Base-by-base conservation (phyloP, 306 rosid species). In the Oemleria cerasiformis region DNA sequence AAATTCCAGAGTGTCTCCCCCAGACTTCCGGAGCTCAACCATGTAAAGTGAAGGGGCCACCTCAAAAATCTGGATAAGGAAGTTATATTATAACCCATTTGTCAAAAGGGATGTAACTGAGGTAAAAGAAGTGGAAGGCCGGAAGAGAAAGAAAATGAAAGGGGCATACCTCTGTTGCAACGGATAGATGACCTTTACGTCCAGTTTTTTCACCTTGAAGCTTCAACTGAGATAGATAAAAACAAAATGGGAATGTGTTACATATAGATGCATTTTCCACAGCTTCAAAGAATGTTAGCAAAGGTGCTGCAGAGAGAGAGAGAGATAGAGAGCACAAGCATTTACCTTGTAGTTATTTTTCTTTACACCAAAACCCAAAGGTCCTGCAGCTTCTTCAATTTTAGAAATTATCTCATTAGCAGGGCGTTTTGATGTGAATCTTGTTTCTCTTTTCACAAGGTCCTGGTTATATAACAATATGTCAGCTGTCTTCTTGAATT, bases 1-100 rank as follows among this genome's bases (percentile, higher is more conserved):
- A 84, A 94, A 94, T 85, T 94, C 98, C 67, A 94, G 69, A 72
- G 97, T 94, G 68, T 94, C 98, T 51, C 98, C 98, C 42, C 82
- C 88, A 17, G 96, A 78, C 79, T 91, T 94, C 54, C 98, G 96
- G 55, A 94, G 73, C 86, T 94, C 96, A 71, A 94, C 98, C 91
- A 94, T 87, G 82, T 86, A 86, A 67, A 94, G 83, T 14, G 92
- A 89, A 68, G 98, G 98, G 34, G 96, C 98, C 74, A 94, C 91
- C 91, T 94, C 96, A 75, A 86, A 87, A 67, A 94, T 80, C 98
- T 94, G 86, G 25, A 74, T 67, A 79, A 78, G 23, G 49, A 57
- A 44, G 40, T 30, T 67, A 25, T 19, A 30, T 36, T 0, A 19
- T 59, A 30, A 3, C 16, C 14, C 59, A 62, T 13, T 19, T 44